Conservation (phyloP, 257 asterid genomes). For the Penstemon davidsonii region DNA sequence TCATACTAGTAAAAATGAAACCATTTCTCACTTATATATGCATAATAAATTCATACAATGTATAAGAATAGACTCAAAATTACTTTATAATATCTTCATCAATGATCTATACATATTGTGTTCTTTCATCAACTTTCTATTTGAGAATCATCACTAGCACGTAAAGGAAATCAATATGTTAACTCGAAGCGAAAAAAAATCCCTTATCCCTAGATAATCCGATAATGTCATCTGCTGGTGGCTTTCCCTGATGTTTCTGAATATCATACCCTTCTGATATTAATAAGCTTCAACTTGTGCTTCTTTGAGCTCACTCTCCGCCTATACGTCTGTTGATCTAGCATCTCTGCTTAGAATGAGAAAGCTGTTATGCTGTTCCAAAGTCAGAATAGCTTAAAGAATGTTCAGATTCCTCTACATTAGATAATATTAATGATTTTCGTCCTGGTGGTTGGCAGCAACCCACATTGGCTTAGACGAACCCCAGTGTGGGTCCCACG, state of each 20-base stretch:
- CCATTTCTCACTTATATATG: neutral
- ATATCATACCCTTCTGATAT: neutral
- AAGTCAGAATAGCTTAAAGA: neutral
- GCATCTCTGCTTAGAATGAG: conserved; percentile 13
- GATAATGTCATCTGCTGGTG: conserved; percentile 1
- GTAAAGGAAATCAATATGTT: neutral
- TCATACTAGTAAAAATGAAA: neutral
- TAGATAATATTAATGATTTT: too few relatives aligned
- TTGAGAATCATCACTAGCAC: conserved; percentile 14
- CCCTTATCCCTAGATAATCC: neutral
- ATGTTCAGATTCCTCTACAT: too few relatives aligned
- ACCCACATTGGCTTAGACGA: neutral
- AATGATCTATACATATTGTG: neutral
- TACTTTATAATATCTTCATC: conserved; percentile 12
- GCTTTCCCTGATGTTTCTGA: neutral
- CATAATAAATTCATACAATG: neutral
- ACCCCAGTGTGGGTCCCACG: neutral
- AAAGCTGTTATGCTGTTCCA: conserved; percentile 16
- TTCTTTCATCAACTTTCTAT: neutral
- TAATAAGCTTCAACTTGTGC: conserved; percentile 7
- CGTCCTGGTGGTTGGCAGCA: too few relatives aligned
- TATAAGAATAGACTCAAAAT: neutral
- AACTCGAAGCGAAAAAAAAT: conserved; percentile 4
- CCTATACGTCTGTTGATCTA: neutral
- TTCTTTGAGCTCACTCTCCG: conserved; percentile 10